Percentiles rank a stretch among this genome's conserved stretches.
phyloP scores from a whole-genome alignment of 2,329 filamentous ascomycete genomes.

The Coniochaeta prunicola region DNA sequence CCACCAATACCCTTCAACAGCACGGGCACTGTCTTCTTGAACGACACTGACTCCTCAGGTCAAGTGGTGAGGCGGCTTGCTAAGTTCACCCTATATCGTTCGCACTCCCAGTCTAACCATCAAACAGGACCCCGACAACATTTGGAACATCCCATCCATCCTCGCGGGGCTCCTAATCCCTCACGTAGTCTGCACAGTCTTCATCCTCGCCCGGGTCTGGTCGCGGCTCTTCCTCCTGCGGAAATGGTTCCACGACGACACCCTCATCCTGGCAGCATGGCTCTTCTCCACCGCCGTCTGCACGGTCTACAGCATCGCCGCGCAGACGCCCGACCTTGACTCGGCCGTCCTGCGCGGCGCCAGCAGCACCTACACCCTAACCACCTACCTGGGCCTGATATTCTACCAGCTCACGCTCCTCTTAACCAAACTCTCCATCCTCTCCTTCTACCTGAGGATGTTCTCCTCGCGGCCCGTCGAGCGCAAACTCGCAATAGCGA shows the following conservation, averaged over 20 bases:
- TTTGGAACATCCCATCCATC: conserved; percentile 15
- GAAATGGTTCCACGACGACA: conserved; percentile 26
- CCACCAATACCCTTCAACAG: conserved; percentile 7
- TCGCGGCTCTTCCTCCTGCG: conserved; percentile 20
- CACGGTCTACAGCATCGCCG: conserved; percentile 22
- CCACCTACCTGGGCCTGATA: conserved; percentile 24
- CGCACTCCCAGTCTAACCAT: background rate
- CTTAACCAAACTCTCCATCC: conserved; percentile 30
- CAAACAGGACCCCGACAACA: background rate
- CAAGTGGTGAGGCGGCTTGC: background rate
- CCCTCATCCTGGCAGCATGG: conserved; percentile 22
- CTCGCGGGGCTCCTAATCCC: conserved; percentile 24
- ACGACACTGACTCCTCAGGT: background rate
- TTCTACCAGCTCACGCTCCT: conserved; percentile 30
- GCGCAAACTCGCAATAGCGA: conserved; percentile 23
- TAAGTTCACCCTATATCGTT: background rate
- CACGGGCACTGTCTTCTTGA: background rate
- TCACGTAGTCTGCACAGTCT: conserved; percentile 22
- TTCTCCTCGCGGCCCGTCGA: conserved; percentile 24
- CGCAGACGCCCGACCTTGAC: conserved; percentile 14
- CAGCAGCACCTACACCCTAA: conserved; percentile 17
- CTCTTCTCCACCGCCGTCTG: conserved; percentile 23
- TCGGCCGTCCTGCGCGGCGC: conserved; percentile 4
- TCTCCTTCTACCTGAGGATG: conserved; percentile 30
- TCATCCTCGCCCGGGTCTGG: conserved; percentile 18